Percentiles rank a stretch among this genome's conserved stretches.
These are phyloP conservation scores for Kwoniella dendrophila DNA, from an alignment of 768 basidiomycete genomes.

Conservation along the genomic window DNA sequence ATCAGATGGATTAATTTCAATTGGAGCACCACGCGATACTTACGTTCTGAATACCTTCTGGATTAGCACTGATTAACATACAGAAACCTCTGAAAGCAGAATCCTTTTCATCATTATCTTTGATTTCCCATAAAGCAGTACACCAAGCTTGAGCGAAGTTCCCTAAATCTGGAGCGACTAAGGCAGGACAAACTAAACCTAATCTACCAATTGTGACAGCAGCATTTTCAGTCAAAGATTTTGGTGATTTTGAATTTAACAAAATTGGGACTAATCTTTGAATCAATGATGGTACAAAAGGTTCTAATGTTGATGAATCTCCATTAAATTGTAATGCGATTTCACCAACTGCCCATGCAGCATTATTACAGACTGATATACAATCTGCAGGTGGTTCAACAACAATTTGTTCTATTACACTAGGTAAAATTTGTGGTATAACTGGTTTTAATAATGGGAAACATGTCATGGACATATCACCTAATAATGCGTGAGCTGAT, in stretches of 20 bases:
- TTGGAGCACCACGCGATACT: conserved; percentile 40
- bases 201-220: conserved; percentile 97
- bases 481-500: conserved; percentile 96
- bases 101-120: conserved; percentile 99
- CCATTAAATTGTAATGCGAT: conserved; percentile 80
- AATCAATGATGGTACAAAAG: conserved; percentile 86
- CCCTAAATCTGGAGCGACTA: conserved; percentile 84
- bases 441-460: conserved; percentile 81
- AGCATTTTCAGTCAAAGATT: conserved; percentile 94
- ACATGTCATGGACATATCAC: conserved; percentile 96
- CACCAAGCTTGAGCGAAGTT: conserved; percentile 97
- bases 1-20: background rate
- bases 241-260: conserved; percentile 85
- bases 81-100: conserved; percentile 98
- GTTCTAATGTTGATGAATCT: conserved; percentile 62
- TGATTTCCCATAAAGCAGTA: conserved; percentile 93
- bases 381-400: conserved; percentile 91
- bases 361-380: conserved; percentile 96
- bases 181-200: conserved; percentile 83
- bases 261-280: conserved; percentile 89
- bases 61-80: conserved; percentile 91
- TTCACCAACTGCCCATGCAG: conserved; percentile 99
- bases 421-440: conserved; percentile 84
- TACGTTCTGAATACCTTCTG: conserved; percentile 88
- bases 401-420: conserved; percentile 84